Base-by-base conservation (phyloP, 192 early-diverging fungal species). In the Backusella morwellensis region DNA sequence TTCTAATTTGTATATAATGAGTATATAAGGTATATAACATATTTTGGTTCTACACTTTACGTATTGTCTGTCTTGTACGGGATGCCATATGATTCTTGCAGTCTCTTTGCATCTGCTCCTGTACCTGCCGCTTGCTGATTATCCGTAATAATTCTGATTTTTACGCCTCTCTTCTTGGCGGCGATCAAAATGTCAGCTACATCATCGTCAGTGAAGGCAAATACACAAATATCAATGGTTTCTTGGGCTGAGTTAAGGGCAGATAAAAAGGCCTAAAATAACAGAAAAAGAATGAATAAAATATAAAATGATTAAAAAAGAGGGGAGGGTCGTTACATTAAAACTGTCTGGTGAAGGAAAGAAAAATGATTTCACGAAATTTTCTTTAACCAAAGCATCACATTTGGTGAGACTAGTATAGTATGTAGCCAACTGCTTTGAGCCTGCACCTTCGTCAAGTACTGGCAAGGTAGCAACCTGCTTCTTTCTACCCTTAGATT, bases 161-260 rank as follows among this genome's bases (percentile, higher is more conserved):
- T 75, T 4, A 83, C 82, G 12, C 70, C 83, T 12, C 85, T 80
- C 70, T 84, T 73, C 69, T 86, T 86, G 41, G 91, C 91, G 8
- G 81, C 79, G 73, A 87, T 85, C 29, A 94, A 83, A 34, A 88
- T 88, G n/a, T 88, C 87, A 67, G 91, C 89, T 54, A 92, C 70
- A 68, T 91, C 90, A 72, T 94, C 90, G 74, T 92, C 91, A 2
- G 92, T 92, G 72, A 94, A 88, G 74, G 89, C 90, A 82, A 90
- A 94, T 17, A 94, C 91, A 74, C 90, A 91, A 52, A 91, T 87
- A 77, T 94, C 92, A 52, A 94, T 84, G 3, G 91, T 85, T 5
- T 80, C 73, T 41, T 87, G 75, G 21, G 91, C 88, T 19, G 82
- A 83, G 68, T 88, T 78, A 14, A 83, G 26, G 32, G 72, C 75